phyloP scores from a whole-genome alignment of 2,329 filamentous ascomycete species.

The Claviceps digitariae region DNA sequence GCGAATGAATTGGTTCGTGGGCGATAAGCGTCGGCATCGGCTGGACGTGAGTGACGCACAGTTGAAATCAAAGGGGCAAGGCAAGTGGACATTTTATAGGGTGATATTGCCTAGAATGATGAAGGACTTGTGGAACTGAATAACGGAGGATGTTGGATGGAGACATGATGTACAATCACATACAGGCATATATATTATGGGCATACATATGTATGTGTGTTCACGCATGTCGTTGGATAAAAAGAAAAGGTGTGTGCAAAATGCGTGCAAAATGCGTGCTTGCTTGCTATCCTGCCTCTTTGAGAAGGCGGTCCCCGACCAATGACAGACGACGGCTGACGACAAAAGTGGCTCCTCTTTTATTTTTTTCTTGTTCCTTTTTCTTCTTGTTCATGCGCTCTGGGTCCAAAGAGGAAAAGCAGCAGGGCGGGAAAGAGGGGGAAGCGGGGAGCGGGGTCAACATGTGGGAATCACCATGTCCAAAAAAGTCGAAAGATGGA shows the following conservation, averaged over 20 bases:
- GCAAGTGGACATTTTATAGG: background rate
- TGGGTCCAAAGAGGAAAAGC: background rate
- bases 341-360: background rate
- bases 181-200: no score
- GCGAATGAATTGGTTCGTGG: no score
- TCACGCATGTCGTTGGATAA: no score
- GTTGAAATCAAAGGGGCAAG: background rate
- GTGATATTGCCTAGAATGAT: no score
- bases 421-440: background rate
- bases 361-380: no score
- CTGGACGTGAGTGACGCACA: background rate
- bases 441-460: background rate
- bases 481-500: background rate
- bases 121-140: no score
- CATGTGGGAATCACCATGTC: background rate
- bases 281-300: no score
- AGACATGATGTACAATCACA: no score
- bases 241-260: background rate
- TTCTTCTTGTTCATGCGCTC: no score
- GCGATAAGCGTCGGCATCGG: no score
- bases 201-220: no score
- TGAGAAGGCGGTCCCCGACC: conserved; percentile 1
- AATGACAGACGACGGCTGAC: background rate
- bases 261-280: background rate
- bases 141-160: no score